These are phyloP conservation scores for Angomonas ambiguus DNA, from an alignment of 208 protist species.

Conservation along the genomic window DNA sequence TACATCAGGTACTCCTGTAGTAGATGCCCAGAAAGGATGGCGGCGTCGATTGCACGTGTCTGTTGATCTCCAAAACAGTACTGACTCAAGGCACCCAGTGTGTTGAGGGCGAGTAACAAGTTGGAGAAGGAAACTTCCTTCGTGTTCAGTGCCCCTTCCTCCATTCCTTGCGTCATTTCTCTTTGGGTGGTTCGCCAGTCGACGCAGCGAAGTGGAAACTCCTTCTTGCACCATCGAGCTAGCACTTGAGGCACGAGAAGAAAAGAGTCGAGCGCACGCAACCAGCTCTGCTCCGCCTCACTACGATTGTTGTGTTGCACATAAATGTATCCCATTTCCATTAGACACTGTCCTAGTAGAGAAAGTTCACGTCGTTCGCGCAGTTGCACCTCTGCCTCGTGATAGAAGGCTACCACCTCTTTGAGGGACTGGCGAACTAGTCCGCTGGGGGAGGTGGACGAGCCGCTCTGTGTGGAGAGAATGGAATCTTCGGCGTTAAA, in stretches of 20 bases:
- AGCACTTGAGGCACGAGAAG: constrained; percentile 50
- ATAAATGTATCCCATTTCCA: constrained; percentile 58
- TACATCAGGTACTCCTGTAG: constrained; percentile 19
- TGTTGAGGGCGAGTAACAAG: constrained; percentile 30
- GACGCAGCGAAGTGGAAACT: constrained; percentile 7
- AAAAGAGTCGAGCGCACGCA: constrained; percentile 62
- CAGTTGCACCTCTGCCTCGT: constrained; percentile 34
- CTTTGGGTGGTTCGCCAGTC: constrained; percentile 6
- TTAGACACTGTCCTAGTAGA: constrained; percentile 61
- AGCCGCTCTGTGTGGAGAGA: background rate
- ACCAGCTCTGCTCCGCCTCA: constrained; percentile 61
- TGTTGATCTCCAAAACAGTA: constrained; percentile 52
- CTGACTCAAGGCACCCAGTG: constrained; percentile 63
- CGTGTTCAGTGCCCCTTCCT: constrained; percentile 14
- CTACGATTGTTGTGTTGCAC: constrained; percentile 25
- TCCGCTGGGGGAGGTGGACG: background rate
- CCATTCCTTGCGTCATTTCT: background rate
- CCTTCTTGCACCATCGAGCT: constrained; percentile 36
- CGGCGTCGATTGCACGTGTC: constrained; percentile 40
- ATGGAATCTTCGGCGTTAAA: background rate
- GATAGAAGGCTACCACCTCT: constrained; percentile 35
- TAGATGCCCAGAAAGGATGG: constrained; percentile 50
- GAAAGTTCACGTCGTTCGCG: constrained; percentile 50
- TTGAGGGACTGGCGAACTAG: constrained; percentile 19
- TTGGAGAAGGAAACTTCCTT: constrained; percentile 21